Evolutionary conservation across 345 rosid species (phyloP), one percentile per base, ranked within the genome.

Genomic region (Sisymbrium altissimum): DNA sequence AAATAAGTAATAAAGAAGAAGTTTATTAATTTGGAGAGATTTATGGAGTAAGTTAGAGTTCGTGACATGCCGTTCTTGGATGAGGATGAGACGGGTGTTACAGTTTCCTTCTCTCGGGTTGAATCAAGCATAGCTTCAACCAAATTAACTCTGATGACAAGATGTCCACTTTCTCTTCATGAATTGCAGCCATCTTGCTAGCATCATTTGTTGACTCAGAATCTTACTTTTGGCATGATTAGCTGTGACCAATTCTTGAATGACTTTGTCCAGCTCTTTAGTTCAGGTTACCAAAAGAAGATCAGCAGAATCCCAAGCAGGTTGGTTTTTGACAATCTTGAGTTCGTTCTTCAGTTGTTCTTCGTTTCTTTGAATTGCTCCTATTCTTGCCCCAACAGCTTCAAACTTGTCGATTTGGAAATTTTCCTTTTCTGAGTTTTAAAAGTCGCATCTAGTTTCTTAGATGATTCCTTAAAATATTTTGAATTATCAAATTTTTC

Each of bases 341-440:
- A 89, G 82, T 83, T 94, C 97, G 72, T 82, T 86, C 82, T 82
- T 76, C 88, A 91, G 73, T 71, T 88, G 97, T 54, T 88, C 89
- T 80, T 89, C 97, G 83, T 87, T 94, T 78, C 84, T 86, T 73
- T 82, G 89, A 64, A 87, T 82, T 8, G 84, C 91, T 72, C 88
- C 97, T 35, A 94, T 86, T 54, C 93, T 97, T 0, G 92, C 88
- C 80, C 91, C 98, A 79, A 89, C 85, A 60, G 93, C 93, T 36
- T 97, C 83, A 62, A 94, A 88, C 79, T 94, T 92, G 36, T n/a
- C n/a, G n/a, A n/a, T n/a, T n/a, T n/a, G n/a, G n/a, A n/a, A n/a
- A n/a, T n/a, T n/a, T n/a, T n/a, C n/a, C n/a, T n/a, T n/a, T n/a
- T n/a, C n/a, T n/a, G n/a, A n/a, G n/a, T n/a, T n/a, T n/a, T n/a